Evolutionary conservation across 306 rosid species (phyloP).

Genomic region (Erythrophleum fordii): DNA sequence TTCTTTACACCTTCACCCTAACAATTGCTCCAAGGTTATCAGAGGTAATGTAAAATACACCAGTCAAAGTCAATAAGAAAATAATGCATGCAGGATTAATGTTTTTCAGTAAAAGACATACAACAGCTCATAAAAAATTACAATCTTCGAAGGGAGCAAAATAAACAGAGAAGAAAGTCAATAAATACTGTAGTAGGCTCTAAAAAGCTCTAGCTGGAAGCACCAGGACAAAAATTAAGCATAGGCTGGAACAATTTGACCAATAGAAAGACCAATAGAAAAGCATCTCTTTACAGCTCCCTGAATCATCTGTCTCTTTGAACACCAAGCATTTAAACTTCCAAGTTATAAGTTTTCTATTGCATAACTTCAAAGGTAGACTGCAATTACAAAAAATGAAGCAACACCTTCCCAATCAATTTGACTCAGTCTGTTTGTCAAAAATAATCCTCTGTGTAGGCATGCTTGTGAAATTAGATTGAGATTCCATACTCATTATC

Average conservation of each 20-base stretch:
- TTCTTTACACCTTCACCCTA: not conserved
- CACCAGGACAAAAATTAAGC: too few relatives aligned
- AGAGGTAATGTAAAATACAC: not conserved
- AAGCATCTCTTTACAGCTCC: too few relatives aligned
- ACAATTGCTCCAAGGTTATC: not conserved
- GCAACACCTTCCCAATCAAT: constrained; percentile 15
- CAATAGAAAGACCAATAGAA: too few relatives aligned
- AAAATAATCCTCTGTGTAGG: not conserved
- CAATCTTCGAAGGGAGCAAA: not conserved
- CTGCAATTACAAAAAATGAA: constrained; percentile 4
- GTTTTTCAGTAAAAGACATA: not conserved
- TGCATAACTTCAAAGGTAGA: not conserved
- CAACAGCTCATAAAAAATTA: not conserved
- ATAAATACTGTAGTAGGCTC: too few relatives aligned
- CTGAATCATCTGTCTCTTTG: too few relatives aligned
- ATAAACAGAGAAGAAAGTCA: not conserved
- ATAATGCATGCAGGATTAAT: not conserved
- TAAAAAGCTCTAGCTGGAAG: too few relatives aligned
- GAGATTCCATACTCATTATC: constrained; percentile 17
- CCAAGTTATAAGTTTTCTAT: not conserved
- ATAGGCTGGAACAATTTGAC: too few relatives aligned
- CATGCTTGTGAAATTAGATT: not conserved
- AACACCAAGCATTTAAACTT: too few relatives aligned
- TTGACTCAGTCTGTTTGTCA: constrained; percentile 5
- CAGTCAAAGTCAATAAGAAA: not conserved